Evolutionary conservation across 108 stramenopile genomes (phyloP), one percentile per base, ranked within the genome.

Genomic region (Hondaea fermentalgiana): DNA sequence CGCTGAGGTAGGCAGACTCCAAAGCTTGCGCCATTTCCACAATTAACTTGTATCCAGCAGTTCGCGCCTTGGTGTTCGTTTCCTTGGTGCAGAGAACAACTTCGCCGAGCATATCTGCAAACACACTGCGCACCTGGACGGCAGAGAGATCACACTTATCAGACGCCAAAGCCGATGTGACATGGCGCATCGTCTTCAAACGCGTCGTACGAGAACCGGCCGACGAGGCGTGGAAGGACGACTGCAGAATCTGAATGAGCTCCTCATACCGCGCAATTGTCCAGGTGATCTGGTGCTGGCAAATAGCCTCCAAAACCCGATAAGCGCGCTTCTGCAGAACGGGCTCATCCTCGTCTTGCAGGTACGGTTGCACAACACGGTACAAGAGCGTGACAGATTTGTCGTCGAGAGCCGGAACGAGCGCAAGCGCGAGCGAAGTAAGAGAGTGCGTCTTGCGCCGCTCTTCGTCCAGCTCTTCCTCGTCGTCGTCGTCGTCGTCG

Each of bases 41-140:
- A 83, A 83, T 83, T 12, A 83, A 53, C 45, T 53, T 53, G 76
- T 83, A 83, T 12, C 49, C 76, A 83, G 76, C 76, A 28, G 76
- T 3, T 2, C 76, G 76, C n/a, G 76, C 45, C 76, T 83, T 83
- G 10, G 19, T 83, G 5, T 83, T 83, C 10, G 76, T 53, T 12
- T 83, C 76, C 76, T 83, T 83, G 49, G 76, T 83, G 76, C 76
- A 83, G 0, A 83, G 51, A 35, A 83, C 51, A 8, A 53, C 76
- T 35, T 83, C 76, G n/a, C 49, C 49, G 10, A 83, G 45, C 49
- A 83, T 47, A 12, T 83, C 76, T 12, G 3, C 51, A 83, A 83
- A 47, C 0, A 83, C 51, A 45, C 25, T 23, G n/a, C 25, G 45
- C 49, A 83, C 76, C 28, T 83, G 49, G 6, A 4, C 2, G n/a